These are phyloP conservation scores for Fraxinus pennsylvanica DNA, from an alignment of 257 asterid species.

Conservation along the genomic window DNA sequence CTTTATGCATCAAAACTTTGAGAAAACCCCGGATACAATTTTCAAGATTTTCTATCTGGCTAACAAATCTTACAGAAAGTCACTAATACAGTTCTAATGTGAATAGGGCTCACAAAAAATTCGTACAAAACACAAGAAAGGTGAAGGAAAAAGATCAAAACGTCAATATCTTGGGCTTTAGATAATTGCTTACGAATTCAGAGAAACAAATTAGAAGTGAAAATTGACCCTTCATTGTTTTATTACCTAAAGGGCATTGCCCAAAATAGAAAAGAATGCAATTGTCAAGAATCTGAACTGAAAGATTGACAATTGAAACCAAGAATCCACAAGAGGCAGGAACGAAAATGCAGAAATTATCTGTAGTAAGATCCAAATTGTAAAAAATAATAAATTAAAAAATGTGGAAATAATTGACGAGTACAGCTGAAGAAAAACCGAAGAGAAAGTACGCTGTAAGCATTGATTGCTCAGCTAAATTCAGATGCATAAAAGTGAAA, in stretches of 20 bases:
- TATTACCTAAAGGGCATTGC: conserved; percentile 19
- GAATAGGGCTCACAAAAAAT: conserved; percentile 23
- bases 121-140: background rate
- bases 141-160: background rate
- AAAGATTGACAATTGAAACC: conserved; percentile 24
- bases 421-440: conserved; percentile 37
- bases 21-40: conserved; percentile 33
- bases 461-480: conserved; percentile 48
- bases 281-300: conserved; percentile 20
- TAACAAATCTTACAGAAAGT: conserved; percentile 12
- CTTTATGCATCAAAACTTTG: conserved; percentile 40
- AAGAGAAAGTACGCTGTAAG: conserved; percentile 36
- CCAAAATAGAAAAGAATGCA: conserved; percentile 11
- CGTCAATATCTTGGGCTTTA: conserved; percentile 7
- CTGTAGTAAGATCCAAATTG: conserved; percentile 29
- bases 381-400: conserved; percentile 16
- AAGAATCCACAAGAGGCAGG: conserved; percentile 24
- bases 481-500: conserved; percentile 39
- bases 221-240: conserved; percentile 27
- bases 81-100: conserved; percentile 4
- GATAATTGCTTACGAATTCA: background rate
- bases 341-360: conserved; percentile 26
- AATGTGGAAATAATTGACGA: conserved; percentile 25
- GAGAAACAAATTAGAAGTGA: conserved; percentile 8
- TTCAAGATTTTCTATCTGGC: conserved; percentile 23